Evolutionary conservation across 1,284 basidiomycete species (phyloP), one percentile per base, ranked within the genome.

Genomic region (Austroboletus novae-zelandiae): DNA sequence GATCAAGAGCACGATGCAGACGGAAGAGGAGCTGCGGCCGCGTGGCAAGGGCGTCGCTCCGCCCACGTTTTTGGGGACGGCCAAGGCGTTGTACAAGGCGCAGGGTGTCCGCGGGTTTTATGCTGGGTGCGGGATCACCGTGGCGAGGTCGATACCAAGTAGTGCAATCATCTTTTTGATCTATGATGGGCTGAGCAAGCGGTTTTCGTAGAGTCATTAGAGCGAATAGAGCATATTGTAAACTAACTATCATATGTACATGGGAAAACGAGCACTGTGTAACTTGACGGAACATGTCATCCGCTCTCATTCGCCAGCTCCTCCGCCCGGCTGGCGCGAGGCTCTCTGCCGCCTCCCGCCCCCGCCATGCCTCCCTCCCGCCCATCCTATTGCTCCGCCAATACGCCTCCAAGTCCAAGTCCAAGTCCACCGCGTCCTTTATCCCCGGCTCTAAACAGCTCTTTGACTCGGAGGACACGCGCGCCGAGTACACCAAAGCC

Each of bases 1-100:
- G 32, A 83, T 98, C 64, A 99, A 99, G 75, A 93, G 89, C 58
- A 82, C 93, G 40, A 91, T 99, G 69, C 96, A 98, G 76, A 98
- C 96, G 0, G 89, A 89, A 68, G 89, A 89, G 47, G 95, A 98
- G 71, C 76, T 98, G 55, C 76, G 88, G 9, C 85, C 87, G 30
- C 64, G 65, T 4, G 59, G 64, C 37, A 60, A 66, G 40, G 68
- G 72, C 29, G 66, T 62, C 23, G 45, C 51, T 53, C 71, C 53
- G 54, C 62, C 78, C 37, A 80, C 85, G 9, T 98, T 98, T 62
- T 65, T 81, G 42, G 75, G 78, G 36, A 91, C 86, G n/a, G 83
- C 84, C 18, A 75, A 69, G 57, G 81, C 83, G 57, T 87, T 98
- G 74, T 97, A 89, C 62, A 70, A 60, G 29, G 81, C 79, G 14